phyloP scores from a whole-genome alignment of 2,329 filamentous ascomycete genomes.

The Westerdykella ornata region DNA sequence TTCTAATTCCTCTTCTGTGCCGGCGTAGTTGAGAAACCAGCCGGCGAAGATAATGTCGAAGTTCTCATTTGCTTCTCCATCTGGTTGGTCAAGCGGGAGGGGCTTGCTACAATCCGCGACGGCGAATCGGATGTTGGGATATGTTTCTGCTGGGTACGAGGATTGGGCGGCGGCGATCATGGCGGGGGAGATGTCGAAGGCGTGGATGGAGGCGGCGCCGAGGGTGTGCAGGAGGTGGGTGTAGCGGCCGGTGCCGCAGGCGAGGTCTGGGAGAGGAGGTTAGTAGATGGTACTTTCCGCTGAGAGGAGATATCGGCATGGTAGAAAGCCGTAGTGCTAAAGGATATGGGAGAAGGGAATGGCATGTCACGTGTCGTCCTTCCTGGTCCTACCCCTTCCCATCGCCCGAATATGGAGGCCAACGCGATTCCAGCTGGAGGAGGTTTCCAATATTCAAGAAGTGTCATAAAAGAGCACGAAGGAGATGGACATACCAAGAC shows the following conservation, averaged over 20 bases:
- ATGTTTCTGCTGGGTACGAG: conserved; percentile 10
- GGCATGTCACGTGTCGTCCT: not conserved
- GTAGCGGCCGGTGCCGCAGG: conserved; percentile 27
- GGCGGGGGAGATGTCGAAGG: conserved; percentile 24
- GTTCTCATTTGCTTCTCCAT: not conserved
- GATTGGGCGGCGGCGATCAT: conserved; percentile 20
- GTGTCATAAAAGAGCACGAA: not conserved
- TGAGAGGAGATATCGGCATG: not conserved
- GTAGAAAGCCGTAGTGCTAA: conserved; percentile 1
- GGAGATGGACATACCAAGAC: conserved; percentile 18
- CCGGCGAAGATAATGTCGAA: conserved; percentile 27
- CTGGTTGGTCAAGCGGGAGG: not conserved
- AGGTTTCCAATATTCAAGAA: too few species aligned
- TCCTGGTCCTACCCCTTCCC: not conserved
- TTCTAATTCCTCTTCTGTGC: conserved; percentile 14
- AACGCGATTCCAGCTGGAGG: too few species aligned
- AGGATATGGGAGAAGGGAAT: not conserved
- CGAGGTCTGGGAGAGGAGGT: conserved; percentile 17
- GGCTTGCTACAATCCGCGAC: conserved; percentile 22
- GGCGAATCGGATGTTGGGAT: conserved; percentile 16
- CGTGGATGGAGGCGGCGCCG: conserved; percentile 15
- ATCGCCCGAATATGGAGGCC: not conserved
- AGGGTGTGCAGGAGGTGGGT: conserved; percentile 18
- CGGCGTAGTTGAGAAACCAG: conserved; percentile 30
- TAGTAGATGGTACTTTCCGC: not conserved